Evolutionary conservation across 2,329 filamentous ascomycete species (phyloP).

Genomic region (Clonostachys sp.): DNA sequence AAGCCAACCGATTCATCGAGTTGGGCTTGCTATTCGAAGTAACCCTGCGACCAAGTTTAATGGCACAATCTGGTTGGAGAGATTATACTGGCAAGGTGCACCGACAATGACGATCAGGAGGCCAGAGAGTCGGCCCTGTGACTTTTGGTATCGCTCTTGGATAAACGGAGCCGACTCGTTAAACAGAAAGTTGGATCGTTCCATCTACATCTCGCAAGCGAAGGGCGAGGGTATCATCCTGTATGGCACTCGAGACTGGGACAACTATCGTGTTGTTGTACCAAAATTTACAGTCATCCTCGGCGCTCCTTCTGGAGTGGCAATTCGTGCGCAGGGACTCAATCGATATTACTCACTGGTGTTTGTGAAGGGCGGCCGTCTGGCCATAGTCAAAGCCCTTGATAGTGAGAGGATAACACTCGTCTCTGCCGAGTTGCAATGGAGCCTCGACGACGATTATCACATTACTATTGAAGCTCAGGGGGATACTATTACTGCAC

Average conservation of each 20-base stretch:
- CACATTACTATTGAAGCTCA: neutral
- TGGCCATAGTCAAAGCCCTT: slow-evolving; percentile 6
- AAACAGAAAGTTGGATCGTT: neutral
- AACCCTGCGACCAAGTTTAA: neutral
- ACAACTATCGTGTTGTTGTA: slow-evolving; percentile 13
- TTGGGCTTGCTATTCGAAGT: slow-evolving; percentile 1
- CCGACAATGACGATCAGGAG: slow-evolving; percentile 3
- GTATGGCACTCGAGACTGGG: slow-evolving; percentile 24
- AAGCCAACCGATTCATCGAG: slow-evolving; percentile 4
- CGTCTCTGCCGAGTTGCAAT: slow-evolving; percentile 1
- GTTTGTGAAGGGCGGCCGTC: slow-evolving; percentile 6
- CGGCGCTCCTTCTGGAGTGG: slow-evolving; percentile 14
- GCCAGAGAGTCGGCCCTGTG: neutral
- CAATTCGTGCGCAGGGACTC: slow-evolving; percentile 17
- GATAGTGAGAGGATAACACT: slow-evolving; percentile 2
- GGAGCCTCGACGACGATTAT: slow-evolving; percentile 3
- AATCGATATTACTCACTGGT: slow-evolving; percentile 20
- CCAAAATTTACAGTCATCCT: slow-evolving; percentile 13
- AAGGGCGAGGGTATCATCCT: slow-evolving; percentile 16
- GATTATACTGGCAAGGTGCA: slow-evolving; percentile 3
- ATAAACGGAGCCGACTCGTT: slow-evolving; percentile 2
- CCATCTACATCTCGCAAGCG: slow-evolving; percentile 2
- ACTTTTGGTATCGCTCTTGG: slow-evolving; percentile 6
- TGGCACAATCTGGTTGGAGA: slow-evolving; percentile 5
- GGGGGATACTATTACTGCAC: neutral